A percentile compares a stretch with the other conserved stretches of the same genome.
Conservation (phyloP, 257 asterid genomes). For the Misopates orontium region DNA sequence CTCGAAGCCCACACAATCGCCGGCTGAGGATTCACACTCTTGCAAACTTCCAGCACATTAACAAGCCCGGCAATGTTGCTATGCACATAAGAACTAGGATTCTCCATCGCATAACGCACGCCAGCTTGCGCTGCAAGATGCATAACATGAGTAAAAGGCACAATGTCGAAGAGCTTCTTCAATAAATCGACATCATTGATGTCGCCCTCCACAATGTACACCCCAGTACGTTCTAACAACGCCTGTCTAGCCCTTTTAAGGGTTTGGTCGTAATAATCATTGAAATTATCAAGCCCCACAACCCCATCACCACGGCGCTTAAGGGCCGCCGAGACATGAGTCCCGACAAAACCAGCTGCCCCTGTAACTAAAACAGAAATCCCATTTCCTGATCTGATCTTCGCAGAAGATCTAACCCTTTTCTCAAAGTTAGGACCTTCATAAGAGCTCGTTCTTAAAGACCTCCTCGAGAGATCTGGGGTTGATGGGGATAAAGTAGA, state of each 20-base stretch:
- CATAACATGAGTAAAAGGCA: conserved; percentile 90
- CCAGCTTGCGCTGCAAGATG: conserved; percentile 99
- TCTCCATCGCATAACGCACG: conserved; percentile 94
- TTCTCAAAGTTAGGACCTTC: conserved; percentile 66
- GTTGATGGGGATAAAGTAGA: conserved; percentile 47
- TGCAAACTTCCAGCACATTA: conserved; percentile 81
- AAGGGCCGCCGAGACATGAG: conserved; percentile 89
- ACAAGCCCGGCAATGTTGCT: conserved; percentile 97
- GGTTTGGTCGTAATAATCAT: conserved; percentile 73
- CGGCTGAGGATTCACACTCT: conserved; percentile 85
- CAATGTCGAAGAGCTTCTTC: conserved; percentile 77
- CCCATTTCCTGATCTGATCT: conserved; percentile 79
- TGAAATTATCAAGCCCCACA: conserved; percentile 83
- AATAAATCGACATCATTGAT: conserved; percentile 65
- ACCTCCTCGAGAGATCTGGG: conserved; percentile 85
- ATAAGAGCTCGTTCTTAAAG: conserved; percentile 66
- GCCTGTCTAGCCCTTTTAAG: conserved; percentile 80
- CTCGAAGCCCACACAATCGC: conserved; percentile 97
- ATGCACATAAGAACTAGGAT: conserved; percentile 95
- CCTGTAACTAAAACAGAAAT: conserved; percentile 90
- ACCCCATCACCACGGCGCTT: conserved; percentile 97
- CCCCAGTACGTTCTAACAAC: conserved; percentile 76
- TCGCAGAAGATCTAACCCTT: conserved; percentile 77
- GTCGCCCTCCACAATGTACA: conserved; percentile 92
- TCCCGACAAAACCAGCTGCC: conserved; percentile 96